Base-by-base conservation (phyloP, 352 stramenopile genomes). In the Thalassiosira hispida region DNA sequence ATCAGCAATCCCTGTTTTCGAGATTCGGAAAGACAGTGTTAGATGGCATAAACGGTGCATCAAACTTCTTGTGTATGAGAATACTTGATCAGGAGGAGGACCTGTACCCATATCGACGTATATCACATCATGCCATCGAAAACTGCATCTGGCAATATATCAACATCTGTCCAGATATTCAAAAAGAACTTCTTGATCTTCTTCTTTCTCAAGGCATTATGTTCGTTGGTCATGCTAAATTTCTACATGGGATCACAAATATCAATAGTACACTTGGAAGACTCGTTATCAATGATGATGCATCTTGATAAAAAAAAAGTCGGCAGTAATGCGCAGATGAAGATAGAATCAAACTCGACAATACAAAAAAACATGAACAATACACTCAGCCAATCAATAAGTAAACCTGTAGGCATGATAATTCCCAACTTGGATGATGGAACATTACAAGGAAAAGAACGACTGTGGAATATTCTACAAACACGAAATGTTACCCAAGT, bases 401-500 rank as follows among this genome's bases (percentile, higher is more conserved):
- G 14, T 7, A 63, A 38, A 12, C 20, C 6, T 14, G 44, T 61
- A 23, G 49, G 55, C 20, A 49, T 68, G 16, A 79, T 79, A 11
- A 73, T 22, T 38, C 75, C 75, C 6, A 83, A 60, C 57, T n/a
- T 70, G 40, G 27, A 2, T 27, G 67, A 83, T 56, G 75, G 75
- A 20, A 78, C 67, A 23, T 53, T 83, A 20, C 53, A 65, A 51
- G 75, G 67, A 20, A 83, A 75, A 67, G 75, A 83, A 52, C 47
- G 62, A 38, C 31, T 83, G 16, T 83, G 61, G 61, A 44, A 63
- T 11, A 83, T 83, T n/a, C 29, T 83, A 2, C 59, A 49, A 62
- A 83, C 67, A 49, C 23, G 75, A 61, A 83, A 83, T 68, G 29
- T 82, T 25, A 82, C 73, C 0, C 9, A 72, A 42, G 44, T 82